Evolutionary conservation across 345 rosid genomes (phyloP).

Genomic region (Excoecaria cochinchinensis): DNA sequence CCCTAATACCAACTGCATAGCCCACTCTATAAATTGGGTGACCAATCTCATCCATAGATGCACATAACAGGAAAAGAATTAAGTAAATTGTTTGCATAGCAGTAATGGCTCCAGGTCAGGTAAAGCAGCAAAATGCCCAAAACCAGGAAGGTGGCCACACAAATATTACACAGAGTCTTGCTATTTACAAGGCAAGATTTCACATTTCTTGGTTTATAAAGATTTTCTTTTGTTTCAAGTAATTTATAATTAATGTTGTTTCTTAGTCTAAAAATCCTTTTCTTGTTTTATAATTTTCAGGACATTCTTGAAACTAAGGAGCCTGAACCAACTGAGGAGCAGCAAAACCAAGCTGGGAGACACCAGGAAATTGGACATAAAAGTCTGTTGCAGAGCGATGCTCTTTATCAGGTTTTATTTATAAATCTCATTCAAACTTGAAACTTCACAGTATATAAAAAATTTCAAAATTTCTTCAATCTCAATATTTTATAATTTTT

Average conservation of each 20-base stretch:
- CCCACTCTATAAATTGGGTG: no score
- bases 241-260: not conserved
- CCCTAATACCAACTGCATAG: no score
- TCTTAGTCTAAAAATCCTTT: no score
- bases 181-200: conserved; percentile 17
- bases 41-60: no score
- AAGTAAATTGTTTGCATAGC: no score
- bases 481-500: not conserved
- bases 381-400: conserved; percentile 90
- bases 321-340: conserved; percentile 39
- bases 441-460: no score
- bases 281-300: not conserved
- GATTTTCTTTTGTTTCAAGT: not conserved
- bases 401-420: conserved; percentile 66
- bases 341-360: conserved; percentile 52
- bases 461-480: no score
- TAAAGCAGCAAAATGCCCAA: conserved; percentile 4
- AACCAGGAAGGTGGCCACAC: conserved; percentile 5
- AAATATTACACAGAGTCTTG: not conserved
- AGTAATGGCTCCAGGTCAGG: conserved; percentile 11
- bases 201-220: no score
- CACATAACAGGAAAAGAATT: no score
- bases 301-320: conserved; percentile 11
- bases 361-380: conserved; percentile 95
- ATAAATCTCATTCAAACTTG: no score